phyloP scores from a whole-genome alignment of 2,329 filamentous ascomycete species.

The Aspergillus fructus region DNA sequence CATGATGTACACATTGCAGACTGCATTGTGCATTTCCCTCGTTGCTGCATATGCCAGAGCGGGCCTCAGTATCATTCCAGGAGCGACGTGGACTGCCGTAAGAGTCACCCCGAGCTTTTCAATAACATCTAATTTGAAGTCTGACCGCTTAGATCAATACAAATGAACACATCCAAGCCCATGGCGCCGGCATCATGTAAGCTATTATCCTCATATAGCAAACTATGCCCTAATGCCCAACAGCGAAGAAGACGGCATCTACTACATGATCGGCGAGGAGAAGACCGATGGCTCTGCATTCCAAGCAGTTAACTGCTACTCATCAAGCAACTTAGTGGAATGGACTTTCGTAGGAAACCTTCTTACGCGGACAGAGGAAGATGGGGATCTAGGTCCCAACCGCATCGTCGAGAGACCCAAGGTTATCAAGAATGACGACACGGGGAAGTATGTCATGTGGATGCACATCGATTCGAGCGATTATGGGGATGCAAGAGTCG shows the following conservation, averaged over 20 bases:
- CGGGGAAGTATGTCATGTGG: constrained; percentile 65
- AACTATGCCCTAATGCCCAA: not conserved
- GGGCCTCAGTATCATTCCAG: constrained; percentile 28
- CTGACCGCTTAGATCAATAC: constrained; percentile 25
- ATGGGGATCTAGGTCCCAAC: constrained; percentile 60
- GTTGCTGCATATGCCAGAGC: not conserved
- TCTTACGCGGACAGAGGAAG: constrained; percentile 50
- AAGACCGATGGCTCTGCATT: constrained; percentile 63
- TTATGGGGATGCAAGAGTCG: constrained; percentile 65
- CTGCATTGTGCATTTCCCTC: not conserved
- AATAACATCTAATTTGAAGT: not conserved
- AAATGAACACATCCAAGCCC: constrained; percentile 63
- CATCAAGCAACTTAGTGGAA: constrained; percentile 54
- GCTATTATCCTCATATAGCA: no score
- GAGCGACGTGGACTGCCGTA: constrained; percentile 49
- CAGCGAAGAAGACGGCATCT: constrained; percentile 58
- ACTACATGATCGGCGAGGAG: constrained; percentile 70
- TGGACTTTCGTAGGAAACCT: constrained; percentile 64
- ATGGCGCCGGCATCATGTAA: constrained; percentile 54
- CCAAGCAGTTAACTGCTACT: constrained; percentile 68
- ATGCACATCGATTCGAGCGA: constrained; percentile 64
- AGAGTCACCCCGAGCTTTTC: not conserved
- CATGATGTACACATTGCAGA: not conserved
- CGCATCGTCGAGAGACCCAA: constrained; percentile 68
- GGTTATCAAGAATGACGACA: constrained; percentile 66